These are phyloP conservation scores for Artemisia argyi DNA, from an alignment of 129 eudicot genomes.

Conservation along the genomic window DNA sequence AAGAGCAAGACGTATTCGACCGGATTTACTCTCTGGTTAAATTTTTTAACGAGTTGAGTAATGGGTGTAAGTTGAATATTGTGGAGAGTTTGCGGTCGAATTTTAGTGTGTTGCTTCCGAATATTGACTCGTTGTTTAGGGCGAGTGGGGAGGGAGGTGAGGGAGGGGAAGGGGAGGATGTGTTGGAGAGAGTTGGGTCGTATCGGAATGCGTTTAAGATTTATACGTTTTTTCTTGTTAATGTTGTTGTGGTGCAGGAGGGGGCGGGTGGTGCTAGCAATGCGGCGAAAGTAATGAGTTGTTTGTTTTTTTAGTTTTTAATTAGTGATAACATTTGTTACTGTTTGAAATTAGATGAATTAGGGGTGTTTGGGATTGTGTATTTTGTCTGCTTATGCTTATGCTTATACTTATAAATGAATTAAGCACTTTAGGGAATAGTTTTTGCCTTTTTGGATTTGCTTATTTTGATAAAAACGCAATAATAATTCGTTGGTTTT, in stretches of 20 bases:
- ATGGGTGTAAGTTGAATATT: constrained; percentile 65
- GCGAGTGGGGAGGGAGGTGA: constrained; percentile 30
- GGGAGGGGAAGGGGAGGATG: background rate
- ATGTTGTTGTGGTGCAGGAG: constrained; percentile 69
- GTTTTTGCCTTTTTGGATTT: too few relatives aligned
- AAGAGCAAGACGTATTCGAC: constrained; percentile 89
- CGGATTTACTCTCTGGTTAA: constrained; percentile 69
- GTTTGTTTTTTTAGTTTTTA: background rate
- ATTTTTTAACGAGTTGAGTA: constrained; percentile 43
- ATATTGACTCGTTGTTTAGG: constrained; percentile 77
- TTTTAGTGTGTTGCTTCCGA: constrained; percentile 87
- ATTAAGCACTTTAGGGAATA: too few relatives aligned
- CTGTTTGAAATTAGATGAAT: background rate
- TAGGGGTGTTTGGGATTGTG: too few relatives aligned
- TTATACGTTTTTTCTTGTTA: constrained; percentile 74
- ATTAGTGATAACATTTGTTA: background rate
- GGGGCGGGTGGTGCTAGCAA: constrained; percentile 28
- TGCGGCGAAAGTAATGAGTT: constrained; percentile 40
- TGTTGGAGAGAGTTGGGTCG: constrained; percentile 56
- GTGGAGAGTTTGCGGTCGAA: constrained; percentile 85
- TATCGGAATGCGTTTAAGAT: constrained; percentile 85
- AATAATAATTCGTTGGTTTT: too few relatives aligned
- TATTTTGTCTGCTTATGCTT: too few relatives aligned
- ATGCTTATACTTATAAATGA: too few relatives aligned
- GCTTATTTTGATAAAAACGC: too few relatives aligned